A percentile compares a stretch with the other conserved stretches of the same genome.
phyloP scores from a whole-genome alignment of 2,329 filamentous ascomycete species.

The Xylariaceae sp. region DNA sequence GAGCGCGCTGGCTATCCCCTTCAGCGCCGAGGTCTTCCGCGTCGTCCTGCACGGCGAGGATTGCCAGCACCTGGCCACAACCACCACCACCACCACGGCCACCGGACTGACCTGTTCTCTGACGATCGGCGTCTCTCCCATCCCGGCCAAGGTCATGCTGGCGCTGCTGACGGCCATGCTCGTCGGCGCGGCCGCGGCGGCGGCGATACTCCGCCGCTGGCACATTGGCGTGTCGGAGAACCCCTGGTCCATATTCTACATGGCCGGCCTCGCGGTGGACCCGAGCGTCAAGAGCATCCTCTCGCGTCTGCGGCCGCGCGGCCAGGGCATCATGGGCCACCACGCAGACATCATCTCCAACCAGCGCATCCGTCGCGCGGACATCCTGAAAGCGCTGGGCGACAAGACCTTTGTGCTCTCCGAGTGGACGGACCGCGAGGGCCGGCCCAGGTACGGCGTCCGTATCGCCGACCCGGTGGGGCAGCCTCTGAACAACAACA shows the following conservation, averaged over 20 bases:
- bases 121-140: constrained; percentile 26
- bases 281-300: constrained; percentile 7
- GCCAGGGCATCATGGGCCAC: no score
- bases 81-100: not conserved
- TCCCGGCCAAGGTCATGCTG: constrained; percentile 24
- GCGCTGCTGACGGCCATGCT: constrained; percentile 26
- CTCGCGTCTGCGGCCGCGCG: not conserved
- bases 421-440: constrained; percentile 16
- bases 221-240: constrained; percentile 31
- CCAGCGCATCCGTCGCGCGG: not conserved
- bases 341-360: no score
- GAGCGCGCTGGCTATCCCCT: constrained; percentile 29
- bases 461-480: constrained; percentile 4
- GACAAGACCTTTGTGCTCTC: constrained; percentile 13
- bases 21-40: constrained; percentile 32
- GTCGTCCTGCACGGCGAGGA: constrained; percentile 28
- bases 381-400: constrained; percentile 14
- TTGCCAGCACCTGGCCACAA: constrained; percentile 14
- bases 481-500: constrained; percentile 3
- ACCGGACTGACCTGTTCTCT: constrained; percentile 26
- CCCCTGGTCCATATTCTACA: constrained; percentile 33
- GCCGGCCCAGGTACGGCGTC: constrained; percentile 15
- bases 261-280: constrained; percentile 27
- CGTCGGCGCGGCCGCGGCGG: constrained; percentile 21
- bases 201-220: constrained; percentile 24